phyloP scores from a whole-genome alignment of 2,329 filamentous ascomycete genomes.

The Fusarium sp. region DNA sequence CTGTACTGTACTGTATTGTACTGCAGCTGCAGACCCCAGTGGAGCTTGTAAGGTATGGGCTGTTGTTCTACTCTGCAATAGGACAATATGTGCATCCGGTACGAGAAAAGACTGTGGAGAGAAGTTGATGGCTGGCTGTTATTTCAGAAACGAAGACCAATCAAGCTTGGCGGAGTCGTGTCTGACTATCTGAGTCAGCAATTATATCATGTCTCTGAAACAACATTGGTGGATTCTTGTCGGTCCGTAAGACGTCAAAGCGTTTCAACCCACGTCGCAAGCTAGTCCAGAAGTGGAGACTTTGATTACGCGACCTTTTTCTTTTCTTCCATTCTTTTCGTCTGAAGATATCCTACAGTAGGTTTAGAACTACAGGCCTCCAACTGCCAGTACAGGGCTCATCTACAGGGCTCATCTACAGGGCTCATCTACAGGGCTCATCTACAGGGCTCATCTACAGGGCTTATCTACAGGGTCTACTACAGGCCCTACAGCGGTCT shows the following conservation, averaged over 20 bases:
- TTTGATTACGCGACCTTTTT: background rate
- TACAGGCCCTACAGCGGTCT: background rate
- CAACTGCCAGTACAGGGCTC: background rate
- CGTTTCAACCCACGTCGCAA: slow-evolving; percentile 22
- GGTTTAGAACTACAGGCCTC: background rate
- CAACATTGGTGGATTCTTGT: slow-evolving; percentile 16
- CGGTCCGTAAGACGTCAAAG: slow-evolving; percentile 1
- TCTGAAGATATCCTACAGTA: background rate
- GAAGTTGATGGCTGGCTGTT: slow-evolving; percentile 6
- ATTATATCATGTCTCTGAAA: background rate
- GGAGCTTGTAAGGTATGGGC: slow-evolving; percentile 2
- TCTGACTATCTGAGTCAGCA: slow-evolving; percentile 14
- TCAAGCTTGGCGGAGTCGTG: background rate
- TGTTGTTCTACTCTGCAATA: background rate
- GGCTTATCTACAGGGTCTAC: background rate
- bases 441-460: background rate
- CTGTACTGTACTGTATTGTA: background rate
- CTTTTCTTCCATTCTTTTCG: background rate
- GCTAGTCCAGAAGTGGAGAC: background rate
- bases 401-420: too few relatives aligned
- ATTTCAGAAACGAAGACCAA: slow-evolving; percentile 10
- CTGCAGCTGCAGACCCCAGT: background rate
- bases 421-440: too few relatives aligned
- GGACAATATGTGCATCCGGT: background rate
- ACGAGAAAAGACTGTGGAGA: slow-evolving; percentile 5